Evolutionary conservation across 2,329 filamentous ascomycete species (phyloP), one percentile per base, ranked within the genome.

Genomic region (Conoideocrella luteorostrata): DNA sequence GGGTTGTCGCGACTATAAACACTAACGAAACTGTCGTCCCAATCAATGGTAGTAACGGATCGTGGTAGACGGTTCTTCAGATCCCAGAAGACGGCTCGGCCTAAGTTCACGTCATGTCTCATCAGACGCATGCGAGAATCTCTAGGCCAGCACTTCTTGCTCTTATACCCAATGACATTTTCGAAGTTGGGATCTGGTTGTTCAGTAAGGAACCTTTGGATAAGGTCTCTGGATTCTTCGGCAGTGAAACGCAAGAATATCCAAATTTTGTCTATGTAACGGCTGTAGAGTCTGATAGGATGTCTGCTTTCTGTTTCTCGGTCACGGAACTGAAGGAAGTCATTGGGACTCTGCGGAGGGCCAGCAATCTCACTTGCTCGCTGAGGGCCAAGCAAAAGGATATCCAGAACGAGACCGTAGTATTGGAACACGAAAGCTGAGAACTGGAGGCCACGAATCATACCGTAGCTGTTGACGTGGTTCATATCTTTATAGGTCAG

Each of bases 401-500:
- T 75, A 68, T 98, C 93, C 43, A 98, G 82, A 47, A 98, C 91
- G 48, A 98, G 74, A 37, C 94, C 93, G 56, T 98, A 98, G 74
- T 90, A 98, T 62, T 98, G 93, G 77, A 98, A 98, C 18, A 98
- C 93, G 50, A 98, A 98, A 0, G 88, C 93, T 2, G 93, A 96
- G 68, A 98, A 98, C 54, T 98, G 94, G 13, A 98, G 76, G 54
- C 94, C 93, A 57, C 93, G 88, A 57, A 98, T 96, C 85, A 98
- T 86, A 54, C 93, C 93, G 61, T 97, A 98, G 61, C 88, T 94
- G 68, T 98, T 98, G 61, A 94, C 93, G 59, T 98, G 93, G 60
- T 96, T 97, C 93, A 98, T 98, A 57, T 98, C 93, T 71, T 98
- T 98, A 74, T 98, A 98, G 50, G 94, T 96, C 50, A 98, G 78